Evolutionary conservation across 495 filamentous ascomycete species (phyloP), one percentile per base, ranked within the genome.

Genomic region (Tuber melanosporum): DNA sequence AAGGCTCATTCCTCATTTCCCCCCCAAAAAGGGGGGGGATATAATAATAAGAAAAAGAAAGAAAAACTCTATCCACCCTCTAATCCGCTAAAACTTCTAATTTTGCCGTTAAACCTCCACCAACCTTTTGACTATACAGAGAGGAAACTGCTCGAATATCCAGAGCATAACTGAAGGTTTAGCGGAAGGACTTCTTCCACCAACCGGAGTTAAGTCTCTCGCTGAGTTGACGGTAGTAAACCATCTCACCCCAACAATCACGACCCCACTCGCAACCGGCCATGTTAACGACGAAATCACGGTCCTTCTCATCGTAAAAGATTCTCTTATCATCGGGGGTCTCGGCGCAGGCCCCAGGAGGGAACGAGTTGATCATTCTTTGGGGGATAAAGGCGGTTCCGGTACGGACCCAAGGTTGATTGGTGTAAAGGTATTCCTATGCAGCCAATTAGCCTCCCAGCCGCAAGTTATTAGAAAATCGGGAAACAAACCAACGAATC

Each of bases 281-380:
- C 95, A 98, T 98, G 83, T 98, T 99, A 78, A 99, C 94, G n/a
- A 98, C 80, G 81, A 99, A 96, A 84, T 99, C 95, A 26, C 92
- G 88, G 70, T 94, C 94, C 46, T 89, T 86, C 84, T 96, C 88
- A 66, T 92, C 87, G 84, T 98, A 99, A 84, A 98, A 97, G 47
- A 97, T 90, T 6, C 88, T 86, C 0, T 89, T 87, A 82, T 97
- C 91, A 72, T 91, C 89, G 20, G 87, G 88, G 22, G 87, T 87
- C 72, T 92, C 91, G 19, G 91, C 90, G 85, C 95, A 99, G 3
- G 96, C 95, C 1, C 94, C 94, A 3, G 88, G 88, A 1, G 95
- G 96, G 85, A 97, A 99, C 41, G 92, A 92, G 87, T 98, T 99
- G 86, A 98, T 92, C 84, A 89, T 92, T 75, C 95, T 91, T 82